These are phyloP conservation scores for Tulasnella sp. DNA, from an alignment of 768 basidiomycete genomes.

Conservation along the genomic window DNA sequence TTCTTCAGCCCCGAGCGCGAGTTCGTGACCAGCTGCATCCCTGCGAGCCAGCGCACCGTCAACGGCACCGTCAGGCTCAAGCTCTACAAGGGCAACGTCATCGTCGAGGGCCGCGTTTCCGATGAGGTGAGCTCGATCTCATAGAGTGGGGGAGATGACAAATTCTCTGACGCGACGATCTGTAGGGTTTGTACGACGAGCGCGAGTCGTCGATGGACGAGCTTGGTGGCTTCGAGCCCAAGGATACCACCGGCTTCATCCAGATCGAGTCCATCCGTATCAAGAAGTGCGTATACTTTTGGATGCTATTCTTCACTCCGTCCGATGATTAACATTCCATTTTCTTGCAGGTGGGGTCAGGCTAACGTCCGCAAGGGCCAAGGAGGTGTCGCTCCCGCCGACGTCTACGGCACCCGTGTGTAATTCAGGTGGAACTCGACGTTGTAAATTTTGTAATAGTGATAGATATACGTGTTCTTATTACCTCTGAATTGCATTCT, in stretches of 20 bases:
- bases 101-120: constrained; percentile 84
- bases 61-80: constrained; percentile 87
- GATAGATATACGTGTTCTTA: neutral
- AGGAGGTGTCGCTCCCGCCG: constrained; percentile 59
- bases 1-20: constrained; percentile 99
- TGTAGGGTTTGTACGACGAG: constrained; percentile 86
- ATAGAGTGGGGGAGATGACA: neutral
- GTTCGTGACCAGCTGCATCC: constrained; percentile 82
- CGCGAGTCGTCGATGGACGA: constrained; percentile 97
- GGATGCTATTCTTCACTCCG: neutral
- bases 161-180: no score
- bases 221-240: constrained; percentile 94
- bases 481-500: neutral
- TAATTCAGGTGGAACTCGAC: constrained; percentile 12
- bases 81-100: constrained; percentile 92
- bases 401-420: constrained; percentile 63
- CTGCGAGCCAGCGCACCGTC: constrained; percentile 90
- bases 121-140: constrained; percentile 47
- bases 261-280: constrained; percentile 95
- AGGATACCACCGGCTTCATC: constrained; percentile 92
- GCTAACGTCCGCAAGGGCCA: constrained; percentile 79
- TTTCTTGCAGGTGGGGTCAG: constrained; percentile 60
- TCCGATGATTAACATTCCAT: neutral
- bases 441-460: neutral
- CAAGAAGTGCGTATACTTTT: constrained; percentile 62